Conservation (phyloP, 108 stramenopile genomes). For the Fistulifera pelliculosa region DNA sequence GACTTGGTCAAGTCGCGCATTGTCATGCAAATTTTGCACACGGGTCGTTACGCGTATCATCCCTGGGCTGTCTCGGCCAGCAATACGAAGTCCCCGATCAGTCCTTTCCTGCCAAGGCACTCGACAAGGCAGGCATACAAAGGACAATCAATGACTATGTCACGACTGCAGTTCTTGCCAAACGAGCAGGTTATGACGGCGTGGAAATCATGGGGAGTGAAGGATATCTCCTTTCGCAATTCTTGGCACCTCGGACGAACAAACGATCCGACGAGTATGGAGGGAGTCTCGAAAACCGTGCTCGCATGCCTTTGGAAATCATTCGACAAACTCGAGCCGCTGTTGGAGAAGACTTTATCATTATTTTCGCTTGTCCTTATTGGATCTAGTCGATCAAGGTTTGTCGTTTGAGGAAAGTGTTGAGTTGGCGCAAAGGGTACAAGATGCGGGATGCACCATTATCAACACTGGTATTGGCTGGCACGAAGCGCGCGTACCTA, state of each 20-base stretch:
- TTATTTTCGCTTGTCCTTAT: conserved; percentile 94
- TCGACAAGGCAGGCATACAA: conserved; percentile 59
- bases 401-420: conserved; percentile 92
- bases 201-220: conserved; percentile 98
- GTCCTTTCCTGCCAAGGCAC: conserved; percentile 69
- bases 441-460: conserved; percentile 89
- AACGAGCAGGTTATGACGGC: conserved; percentile 94
- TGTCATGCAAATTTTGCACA: conserved; percentile 88
- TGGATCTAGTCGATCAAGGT: conserved; percentile 92
- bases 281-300: conserved; percentile 75
- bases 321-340: conserved; percentile 78
- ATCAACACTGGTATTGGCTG: conserved; percentile 99
- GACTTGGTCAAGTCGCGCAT: conserved; percentile 44
- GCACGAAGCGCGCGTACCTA: conserved; percentile 98
- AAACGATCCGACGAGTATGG: conserved; percentile 90
- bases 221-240: conserved; percentile 97
- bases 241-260: conserved; percentile 84
- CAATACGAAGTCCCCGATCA: conserved; percentile 85
- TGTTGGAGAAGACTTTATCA: conserved; percentile 84
- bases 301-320: conserved; percentile 86
- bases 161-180: conserved; percentile 75
- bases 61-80: conserved; percentile 87
- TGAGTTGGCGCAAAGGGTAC: conserved; percentile 66
- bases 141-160: conserved; percentile 86
- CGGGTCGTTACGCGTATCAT: conserved; percentile 94